These are phyloP conservation scores for Torrubiella hemipterigena DNA, from an alignment of 2,329 filamentous ascomycete species.

Conservation along the genomic window DNA sequence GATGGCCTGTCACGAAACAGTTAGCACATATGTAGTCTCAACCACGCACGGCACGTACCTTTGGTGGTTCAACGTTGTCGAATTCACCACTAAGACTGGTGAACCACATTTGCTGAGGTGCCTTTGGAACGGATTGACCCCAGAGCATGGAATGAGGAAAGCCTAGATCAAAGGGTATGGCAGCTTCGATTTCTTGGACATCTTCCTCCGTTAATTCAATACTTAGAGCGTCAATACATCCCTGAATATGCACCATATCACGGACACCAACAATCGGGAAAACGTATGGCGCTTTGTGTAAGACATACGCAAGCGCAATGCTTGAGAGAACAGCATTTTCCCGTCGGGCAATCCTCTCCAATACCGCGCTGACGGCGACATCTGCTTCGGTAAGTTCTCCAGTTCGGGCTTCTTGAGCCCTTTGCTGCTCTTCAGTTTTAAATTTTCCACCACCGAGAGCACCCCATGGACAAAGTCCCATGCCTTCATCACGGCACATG, in stretches of 20 bases:
- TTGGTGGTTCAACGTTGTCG: conserved; percentile 34
- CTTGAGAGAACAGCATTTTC: conserved; percentile 31
- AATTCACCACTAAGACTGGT: conserved; percentile 33
- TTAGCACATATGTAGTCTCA: no score
- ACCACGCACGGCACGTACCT: no score
- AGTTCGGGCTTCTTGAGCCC: conserved; percentile 22
- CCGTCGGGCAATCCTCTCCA: conserved; percentile 36
- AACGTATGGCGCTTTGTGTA: conserved; percentile 59
- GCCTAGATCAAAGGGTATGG: conserved; percentile 49
- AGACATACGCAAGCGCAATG: conserved; percentile 58
- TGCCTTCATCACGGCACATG: conserved; percentile 28
- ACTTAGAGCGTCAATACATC: conserved; percentile 56
- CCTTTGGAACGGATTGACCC: conserved; percentile 21
- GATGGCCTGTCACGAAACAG: no score
- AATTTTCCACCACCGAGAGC: conserved; percentile 38
- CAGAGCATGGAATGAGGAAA: conserved; percentile 54
- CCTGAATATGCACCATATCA: conserved; percentile 56
- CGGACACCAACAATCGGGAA: conserved; percentile 63
- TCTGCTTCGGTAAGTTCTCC: conserved; percentile 38
- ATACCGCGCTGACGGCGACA: conserved; percentile 29
- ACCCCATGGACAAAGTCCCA: conserved; percentile 49
- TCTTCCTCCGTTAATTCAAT: conserved; percentile 49
- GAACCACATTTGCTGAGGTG: conserved; percentile 29
- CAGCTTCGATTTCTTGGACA: conserved; percentile 52
- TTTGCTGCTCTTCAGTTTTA: conserved; percentile 24